Evolutionary conservation across 2,329 filamentous ascomycete genomes (phyloP), one percentile per base, ranked within the genome.

Genomic region (Botryotinia narcissicola): DNA sequence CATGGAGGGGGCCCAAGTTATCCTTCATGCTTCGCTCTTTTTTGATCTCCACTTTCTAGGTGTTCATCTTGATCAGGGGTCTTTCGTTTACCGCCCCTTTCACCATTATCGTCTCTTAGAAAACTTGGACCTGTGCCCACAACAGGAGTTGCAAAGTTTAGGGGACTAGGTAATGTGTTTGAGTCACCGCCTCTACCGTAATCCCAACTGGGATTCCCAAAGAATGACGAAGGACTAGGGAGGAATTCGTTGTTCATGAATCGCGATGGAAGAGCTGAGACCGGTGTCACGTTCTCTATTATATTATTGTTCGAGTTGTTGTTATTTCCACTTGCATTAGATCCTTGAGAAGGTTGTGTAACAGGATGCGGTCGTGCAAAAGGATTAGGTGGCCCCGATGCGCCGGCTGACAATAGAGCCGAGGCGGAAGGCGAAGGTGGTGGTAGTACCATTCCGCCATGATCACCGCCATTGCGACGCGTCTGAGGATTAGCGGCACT

Each of bases 151-250:
- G 93, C 92, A 82, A 98, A 98, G 75, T 95, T 97, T 76, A 98
- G 84, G 16, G 96, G 96, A 81, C 94, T 98, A 0, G 95, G 95
- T 67, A 98, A 86, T 77, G 97, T 96, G 79, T 96, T 97, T 81
- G 88, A 92, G 77, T 96, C 93, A 70, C 73, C 85, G 81, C 87
- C 81, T 81, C 90, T 81, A 25, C 64, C 64, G 81, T 93, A 94
- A 77, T 92, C 91, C 95, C 95, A 98, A 76, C 97, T 94, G 0
- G 92, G 91, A 80, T 97, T 54, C 29, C 51, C 51, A 29, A 54
- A 98, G 83, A 98, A 98, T 77, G 90, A 94, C 76, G 92, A 97
- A 0, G 96, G 96, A 73, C 93, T 97, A 0, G 96, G 95, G 25
- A 98, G 86, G 71, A 98, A 90, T 51, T 95, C 93, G 76, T 93